These are phyloP conservation scores for Pseudozyma sp. DNA, from an alignment of 1,284 basidiomycete genomes.

Conservation along the genomic window DNA sequence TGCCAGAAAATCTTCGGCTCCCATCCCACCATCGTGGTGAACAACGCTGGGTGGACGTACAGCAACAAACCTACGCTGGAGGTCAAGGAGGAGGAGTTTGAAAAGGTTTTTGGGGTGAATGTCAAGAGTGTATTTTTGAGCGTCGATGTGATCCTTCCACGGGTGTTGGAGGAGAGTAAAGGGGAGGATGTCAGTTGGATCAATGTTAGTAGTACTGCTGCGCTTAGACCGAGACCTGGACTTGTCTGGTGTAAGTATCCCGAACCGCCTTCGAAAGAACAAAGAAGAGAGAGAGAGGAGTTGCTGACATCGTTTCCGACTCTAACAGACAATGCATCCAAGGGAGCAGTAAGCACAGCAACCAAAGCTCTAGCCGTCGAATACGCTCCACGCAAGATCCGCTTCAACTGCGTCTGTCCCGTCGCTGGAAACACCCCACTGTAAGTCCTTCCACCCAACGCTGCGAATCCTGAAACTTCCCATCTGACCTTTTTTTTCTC, in stretches of 20 bases:
- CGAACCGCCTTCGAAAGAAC: neutral
- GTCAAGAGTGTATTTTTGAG: slow-evolving; percentile 39
- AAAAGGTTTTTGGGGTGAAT: slow-evolving; percentile 38
- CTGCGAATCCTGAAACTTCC: no score
- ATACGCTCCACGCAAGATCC: slow-evolving; percentile 31
- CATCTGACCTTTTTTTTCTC: no score
- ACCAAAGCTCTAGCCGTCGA: slow-evolving; percentile 50
- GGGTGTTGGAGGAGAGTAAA: slow-evolving; percentile 3
- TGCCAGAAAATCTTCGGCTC: slow-evolving; percentile 5
- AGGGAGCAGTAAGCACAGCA: slow-evolving; percentile 42
- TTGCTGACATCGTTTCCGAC: neutral
- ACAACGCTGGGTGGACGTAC: slow-evolving; percentile 57
- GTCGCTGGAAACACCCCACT: slow-evolving; percentile 55
- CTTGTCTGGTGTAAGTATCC: slow-evolving; percentile 48
- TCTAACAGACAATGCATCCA: slow-evolving; percentile 37
- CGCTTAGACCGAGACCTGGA: slow-evolving; percentile 36
- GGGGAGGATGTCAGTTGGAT: slow-evolving; percentile 26
- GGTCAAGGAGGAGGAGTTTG: slow-evolving; percentile 40
- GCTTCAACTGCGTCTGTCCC: slow-evolving; percentile 46
- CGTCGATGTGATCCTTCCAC: slow-evolving; percentile 27
- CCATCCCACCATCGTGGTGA: slow-evolving; percentile 23
- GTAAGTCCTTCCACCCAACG: slow-evolving; percentile 19
- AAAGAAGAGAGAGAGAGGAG: no score
- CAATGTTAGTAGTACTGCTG: slow-evolving; percentile 35
- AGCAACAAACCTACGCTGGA: slow-evolving; percentile 34